Base-by-base conservation (phyloP, 2,329 filamentous ascomycete species). In the Periglandula ipomoeae region DNA sequence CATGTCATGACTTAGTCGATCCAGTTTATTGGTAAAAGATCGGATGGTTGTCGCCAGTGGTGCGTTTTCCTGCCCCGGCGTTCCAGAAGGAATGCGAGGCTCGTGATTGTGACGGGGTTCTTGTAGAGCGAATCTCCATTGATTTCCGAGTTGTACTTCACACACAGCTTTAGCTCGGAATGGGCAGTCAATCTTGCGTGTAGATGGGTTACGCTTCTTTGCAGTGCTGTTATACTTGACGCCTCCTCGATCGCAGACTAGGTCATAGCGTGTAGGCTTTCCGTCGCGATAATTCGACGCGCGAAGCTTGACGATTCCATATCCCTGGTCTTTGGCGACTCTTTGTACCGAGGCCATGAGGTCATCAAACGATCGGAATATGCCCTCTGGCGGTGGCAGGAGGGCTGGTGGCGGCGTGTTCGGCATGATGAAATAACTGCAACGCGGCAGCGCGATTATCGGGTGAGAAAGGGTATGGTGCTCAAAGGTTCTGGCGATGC, bases 201-300 rank as follows among this genome's bases (percentile, higher is more conserved):
- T 82, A 47, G 76, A 80, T 1, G 78, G 78, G 56, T 79, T 81
- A 49, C 78, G 74, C 67, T 81, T 82, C 70, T 81, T 81, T 7
- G 78, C 78, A 1, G 78, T 82, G 63, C 78, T 81, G 66, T 70
- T 79, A 65, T 82, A 82, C 64, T 81, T 82, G 59, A 82, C 78
- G 52, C 78, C 78, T 47, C 78, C 78, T 37, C 78, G 76, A 55
- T 82, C 78, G 63, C 78, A 82, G 30, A 82, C 78, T 10, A 82
- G 68, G 53, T 82, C 78, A 63, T 81, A 82, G 15, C 78, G 74
- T 19, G 78, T 81, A 1, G 78, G 77, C 56, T 81, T 81, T 51
- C 76, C 74, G 47, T 82, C 78, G 40, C 78, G 77, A 55, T 82
- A 82, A 63, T 82, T 82, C 57, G 77, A 81, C 5, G 78, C 77